Conservation (phyloP, 2,329 filamentous ascomycete species). For the Microsporum canis region DNA sequence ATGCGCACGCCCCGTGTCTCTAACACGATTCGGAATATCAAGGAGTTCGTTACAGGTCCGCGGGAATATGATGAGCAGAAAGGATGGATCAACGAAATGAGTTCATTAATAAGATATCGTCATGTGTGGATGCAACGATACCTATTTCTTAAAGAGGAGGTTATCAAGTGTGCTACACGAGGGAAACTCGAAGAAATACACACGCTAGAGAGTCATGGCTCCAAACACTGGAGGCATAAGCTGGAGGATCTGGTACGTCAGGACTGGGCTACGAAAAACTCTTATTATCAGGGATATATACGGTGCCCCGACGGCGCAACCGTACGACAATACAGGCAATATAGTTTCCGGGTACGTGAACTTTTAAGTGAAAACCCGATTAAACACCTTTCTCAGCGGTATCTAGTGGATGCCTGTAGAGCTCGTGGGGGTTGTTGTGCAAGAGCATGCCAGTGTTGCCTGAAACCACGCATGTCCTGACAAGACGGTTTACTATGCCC, state of each 20-base stretch:
- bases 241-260: background rate
- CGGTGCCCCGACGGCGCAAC: background rate
- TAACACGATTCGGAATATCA: background rate
- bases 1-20: background rate
- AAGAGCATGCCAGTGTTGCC: slow-evolving; percentile 4
- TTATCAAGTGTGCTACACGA: background rate
- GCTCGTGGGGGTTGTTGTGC: background rate
- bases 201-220: background rate
- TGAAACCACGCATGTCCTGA: background rate
- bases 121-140: background rate
- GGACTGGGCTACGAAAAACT: background rate
- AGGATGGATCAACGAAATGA: background rate
- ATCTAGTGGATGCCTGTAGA: background rate
- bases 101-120: background rate
- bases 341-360: background rate
- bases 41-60: background rate
- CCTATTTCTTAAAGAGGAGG: background rate
- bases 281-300: background rate
- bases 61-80: background rate
- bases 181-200: background rate
- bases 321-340: background rate
- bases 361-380: background rate
- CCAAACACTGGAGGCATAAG: background rate
- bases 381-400: background rate
- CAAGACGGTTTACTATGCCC: slow-evolving; percentile 2